Base-by-base conservation (phyloP, 306 rosid species). In the Castanea mollissima region DNA sequence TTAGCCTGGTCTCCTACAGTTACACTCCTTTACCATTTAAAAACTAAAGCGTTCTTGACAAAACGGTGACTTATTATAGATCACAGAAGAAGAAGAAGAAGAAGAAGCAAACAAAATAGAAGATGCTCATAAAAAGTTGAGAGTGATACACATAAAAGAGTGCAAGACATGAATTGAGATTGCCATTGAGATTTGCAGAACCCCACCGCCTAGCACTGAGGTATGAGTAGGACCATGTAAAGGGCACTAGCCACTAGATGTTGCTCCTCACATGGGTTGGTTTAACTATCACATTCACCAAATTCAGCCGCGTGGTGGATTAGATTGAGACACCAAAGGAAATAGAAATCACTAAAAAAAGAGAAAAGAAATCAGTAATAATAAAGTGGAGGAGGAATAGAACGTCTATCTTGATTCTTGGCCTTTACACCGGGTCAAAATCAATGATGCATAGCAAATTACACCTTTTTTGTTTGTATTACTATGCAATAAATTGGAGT, bases 221-320 rank as follows among this genome's bases (percentile, higher is more conserved):
- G 16, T 5, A 35, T 23, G 23, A n/a, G 65, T 49, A 49, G 71
- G 71, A 9, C 21, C 71, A 15, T 19, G 9, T 49, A 63, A 64
- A 27, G 56, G 78, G 74, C 29, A 73, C 10, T 38, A 7, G 78
- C 68, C 29, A 73, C 10, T 38, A 7, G 16, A 18, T 27, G 20
- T 59, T 68, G 41, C 81, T 62, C 57, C 59, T 81, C 85, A 71
- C 77, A 62, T 81, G 81, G 84, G 27, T 81, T 77, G 80, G 27
- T 55, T 34, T 9, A 71, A 20, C 16, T 9, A n/a, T 68, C 7
- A 69, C 64, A 6, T 46, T 51, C 65, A 60, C 68, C 19, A 80
- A 52, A 21, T 60, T 1, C 14, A 16, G 83, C 74, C 85, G 76
- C 81, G 81, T 77, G 79, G 77, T 16, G 69, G 83, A 83, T 71